Evolutionary conservation across 306 rosid genomes (phyloP).

Genomic region (Castanea sativa): DNA sequence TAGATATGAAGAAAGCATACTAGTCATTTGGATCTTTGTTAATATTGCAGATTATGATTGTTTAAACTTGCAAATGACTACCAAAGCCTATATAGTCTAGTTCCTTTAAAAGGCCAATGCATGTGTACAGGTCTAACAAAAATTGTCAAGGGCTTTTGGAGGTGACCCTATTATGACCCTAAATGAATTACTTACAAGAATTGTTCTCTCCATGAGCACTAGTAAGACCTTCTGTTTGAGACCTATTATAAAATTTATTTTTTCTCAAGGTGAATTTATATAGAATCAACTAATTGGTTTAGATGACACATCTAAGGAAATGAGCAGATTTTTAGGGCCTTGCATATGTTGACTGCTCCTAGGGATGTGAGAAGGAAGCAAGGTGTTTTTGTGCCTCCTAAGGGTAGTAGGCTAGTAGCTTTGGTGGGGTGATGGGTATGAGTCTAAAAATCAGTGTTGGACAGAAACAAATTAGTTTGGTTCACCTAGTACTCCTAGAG

Average conservation of each 20-base stretch:
- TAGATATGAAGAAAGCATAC: slow-evolving; percentile 84
- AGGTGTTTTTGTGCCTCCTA: not conserved
- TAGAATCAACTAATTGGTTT: slow-evolving; percentile 74
- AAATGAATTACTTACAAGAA: slow-evolving; percentile 86
- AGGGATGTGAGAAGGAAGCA: slow-evolving; percentile 52
- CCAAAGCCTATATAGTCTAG: slow-evolving; percentile 56
- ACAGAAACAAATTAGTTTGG: slow-evolving; percentile 23
- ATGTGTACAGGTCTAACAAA: slow-evolving; percentile 75
- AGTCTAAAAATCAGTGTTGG: no score
- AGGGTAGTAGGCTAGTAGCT: slow-evolving; percentile 22
- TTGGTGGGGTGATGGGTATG: slow-evolving; percentile 16
- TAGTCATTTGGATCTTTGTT: slow-evolving; percentile 84
- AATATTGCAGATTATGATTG: slow-evolving; percentile 79
- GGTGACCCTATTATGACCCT: slow-evolving; percentile 60
- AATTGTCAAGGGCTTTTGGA: slow-evolving; percentile 57
- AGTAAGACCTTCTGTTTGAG: slow-evolving; percentile 34
- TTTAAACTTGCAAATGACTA: slow-evolving; percentile 61
- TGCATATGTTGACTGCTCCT: slow-evolving; percentile 63
- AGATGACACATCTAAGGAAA: slow-evolving; percentile 57
- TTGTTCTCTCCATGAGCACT: slow-evolving; percentile 69
- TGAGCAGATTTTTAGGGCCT: slow-evolving; percentile 47
- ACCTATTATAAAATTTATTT: slow-evolving; percentile 50
- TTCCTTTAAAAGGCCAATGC: slow-evolving; percentile 73
- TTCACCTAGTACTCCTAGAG: slow-evolving; percentile 27
- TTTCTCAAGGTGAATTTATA: slow-evolving; percentile 77